Percentiles rank a stretch among this genome's conserved stretches.
phyloP scores from a whole-genome alignment of 1,284 basidiomycete species.

The Inonotus obliquus region DNA sequence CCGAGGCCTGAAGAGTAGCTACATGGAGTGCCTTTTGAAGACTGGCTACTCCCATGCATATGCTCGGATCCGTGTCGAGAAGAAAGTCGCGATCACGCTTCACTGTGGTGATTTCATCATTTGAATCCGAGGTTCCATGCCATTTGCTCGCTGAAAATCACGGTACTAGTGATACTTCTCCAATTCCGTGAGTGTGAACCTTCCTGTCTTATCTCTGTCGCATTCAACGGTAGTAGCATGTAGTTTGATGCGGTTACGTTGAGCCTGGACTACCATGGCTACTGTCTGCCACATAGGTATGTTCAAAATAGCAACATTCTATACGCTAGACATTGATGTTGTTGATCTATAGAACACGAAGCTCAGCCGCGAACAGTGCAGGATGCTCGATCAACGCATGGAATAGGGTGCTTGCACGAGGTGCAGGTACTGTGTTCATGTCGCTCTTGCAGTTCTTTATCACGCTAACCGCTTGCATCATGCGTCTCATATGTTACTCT shows the following conservation, averaged over 20 bases:
- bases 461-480: not conserved
- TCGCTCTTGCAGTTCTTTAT: not conserved
- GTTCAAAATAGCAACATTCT: not conserved
- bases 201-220: not conserved
- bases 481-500: not conserved
- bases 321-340: not conserved
- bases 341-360: too few relatives aligned
- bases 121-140: not conserved
- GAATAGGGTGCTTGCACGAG: not conserved
- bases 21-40: not conserved
- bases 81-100: not conserved
- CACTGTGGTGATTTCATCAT: not conserved
- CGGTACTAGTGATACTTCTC: not conserved
- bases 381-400: not conserved
- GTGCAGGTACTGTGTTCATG: not conserved
- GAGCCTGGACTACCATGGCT: not conserved
- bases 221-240: not conserved
- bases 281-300: not conserved
- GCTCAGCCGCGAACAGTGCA: not conserved
- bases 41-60: not conserved
- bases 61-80: not conserved
- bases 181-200: not conserved
- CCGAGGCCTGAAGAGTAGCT: not conserved
- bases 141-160: not conserved
- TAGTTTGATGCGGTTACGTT: not conserved